Conservation (phyloP, 228 moss, liverwort and hornwort genomes). For the Sphagnum fallax region DNA sequence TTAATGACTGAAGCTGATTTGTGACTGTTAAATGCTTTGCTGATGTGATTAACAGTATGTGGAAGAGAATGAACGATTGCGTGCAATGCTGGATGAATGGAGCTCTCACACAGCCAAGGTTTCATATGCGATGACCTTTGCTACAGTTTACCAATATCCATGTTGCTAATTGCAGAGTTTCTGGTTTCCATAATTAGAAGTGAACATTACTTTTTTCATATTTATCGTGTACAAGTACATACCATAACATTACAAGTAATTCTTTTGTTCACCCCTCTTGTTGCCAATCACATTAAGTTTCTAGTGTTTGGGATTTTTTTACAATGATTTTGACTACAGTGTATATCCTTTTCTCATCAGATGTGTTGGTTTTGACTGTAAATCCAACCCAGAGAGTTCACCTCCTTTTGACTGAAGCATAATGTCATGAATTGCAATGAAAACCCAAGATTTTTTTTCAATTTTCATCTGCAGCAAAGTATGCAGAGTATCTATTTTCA, state of each 20-base stretch:
- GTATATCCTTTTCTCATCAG: no score
- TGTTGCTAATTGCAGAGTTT: background rate
- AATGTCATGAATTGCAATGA: background rate
- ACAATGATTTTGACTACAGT: no score
- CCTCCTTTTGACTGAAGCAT: background rate
- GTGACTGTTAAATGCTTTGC: background rate
- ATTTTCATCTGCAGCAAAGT: background rate
- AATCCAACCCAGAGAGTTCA: background rate
- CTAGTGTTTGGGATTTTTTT: no score
- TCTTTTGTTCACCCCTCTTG: background rate
- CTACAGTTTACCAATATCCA: no score
- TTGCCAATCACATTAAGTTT: no score
- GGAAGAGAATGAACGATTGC: slow-evolving; percentile 82
- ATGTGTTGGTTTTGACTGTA: background rate
- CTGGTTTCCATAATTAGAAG: background rate
- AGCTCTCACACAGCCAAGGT: slow-evolving; percentile 90
- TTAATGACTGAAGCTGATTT: background rate
- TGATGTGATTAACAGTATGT: slow-evolving; percentile 47
- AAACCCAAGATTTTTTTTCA: background rate
- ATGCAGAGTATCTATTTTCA: no score
- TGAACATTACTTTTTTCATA: background rate
- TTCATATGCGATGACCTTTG: background rate
- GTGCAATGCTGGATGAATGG: slow-evolving; percentile 96
- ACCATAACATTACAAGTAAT: background rate
- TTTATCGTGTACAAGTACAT: no score